Percentiles rank a stretch among this genome's conserved stretches.
These are phyloP conservation scores for Lomentospora prolificans DNA, from an alignment of 2,329 filamentous ascomycete genomes.

Conservation along the genomic window DNA sequence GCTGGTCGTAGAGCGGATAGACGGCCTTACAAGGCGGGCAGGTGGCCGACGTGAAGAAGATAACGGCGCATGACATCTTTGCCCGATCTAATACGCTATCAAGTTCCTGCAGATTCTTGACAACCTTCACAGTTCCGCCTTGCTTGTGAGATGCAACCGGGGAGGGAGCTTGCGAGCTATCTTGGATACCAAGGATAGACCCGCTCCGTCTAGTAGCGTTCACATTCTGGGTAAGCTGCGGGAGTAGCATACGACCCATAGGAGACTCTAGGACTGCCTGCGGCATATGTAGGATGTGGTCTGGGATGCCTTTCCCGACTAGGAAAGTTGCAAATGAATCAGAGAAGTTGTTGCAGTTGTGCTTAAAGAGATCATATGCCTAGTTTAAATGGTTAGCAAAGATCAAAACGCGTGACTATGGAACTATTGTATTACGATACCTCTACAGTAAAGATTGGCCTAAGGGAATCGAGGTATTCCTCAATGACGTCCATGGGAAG, in stretches of 20 bases:
- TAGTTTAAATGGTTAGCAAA: conserved; percentile 20
- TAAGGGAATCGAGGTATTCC: conserved; percentile 79
- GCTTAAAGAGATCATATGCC: conserved; percentile 80
- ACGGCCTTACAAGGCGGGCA: conserved; percentile 77
- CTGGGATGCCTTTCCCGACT: conserved; percentile 77
- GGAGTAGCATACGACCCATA: conserved; percentile 78
- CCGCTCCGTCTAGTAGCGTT: conserved; percentile 39
- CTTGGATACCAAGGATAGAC: conserved; percentile 42
- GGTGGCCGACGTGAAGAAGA: conserved; percentile 88
- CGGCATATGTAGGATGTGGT: conserved; percentile 77
- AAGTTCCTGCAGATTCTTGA: background rate
- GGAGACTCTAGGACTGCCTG: conserved; percentile 77
- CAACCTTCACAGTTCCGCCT: background rate
- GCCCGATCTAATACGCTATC: conserved; percentile 50
- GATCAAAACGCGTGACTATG: too few relatives aligned
- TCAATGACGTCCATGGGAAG: conserved; percentile 72
- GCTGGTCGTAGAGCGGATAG: conserved; percentile 71
- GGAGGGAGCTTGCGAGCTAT: conserved; percentile 15
- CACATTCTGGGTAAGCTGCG: conserved; percentile 49
- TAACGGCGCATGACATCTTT: conserved; percentile 58
- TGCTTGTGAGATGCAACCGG: conserved; percentile 18
- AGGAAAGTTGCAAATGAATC: conserved; percentile 88
- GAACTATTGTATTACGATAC: too few relatives aligned
- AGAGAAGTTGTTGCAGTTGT: conserved; percentile 98
- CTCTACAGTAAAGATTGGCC: conserved; percentile 71